Conservation (phyloP, 78 protist species). For the Acrasis kona region DNA sequence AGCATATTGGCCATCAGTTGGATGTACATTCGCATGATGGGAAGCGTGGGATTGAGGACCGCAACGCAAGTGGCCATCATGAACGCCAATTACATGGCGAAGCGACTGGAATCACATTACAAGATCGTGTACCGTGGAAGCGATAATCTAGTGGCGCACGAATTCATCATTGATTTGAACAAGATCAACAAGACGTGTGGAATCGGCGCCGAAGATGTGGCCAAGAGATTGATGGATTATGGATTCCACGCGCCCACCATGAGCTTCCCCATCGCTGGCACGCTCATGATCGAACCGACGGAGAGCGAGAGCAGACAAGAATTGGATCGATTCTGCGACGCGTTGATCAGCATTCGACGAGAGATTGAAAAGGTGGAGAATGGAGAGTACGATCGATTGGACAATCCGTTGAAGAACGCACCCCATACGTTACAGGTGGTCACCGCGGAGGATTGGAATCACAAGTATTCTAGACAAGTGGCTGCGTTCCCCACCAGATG, state of each 20-base stretch:
- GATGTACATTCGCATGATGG: conserved; percentile 84
- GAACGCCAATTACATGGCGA: conserved; percentile 95
- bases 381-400: conserved; percentile 27
- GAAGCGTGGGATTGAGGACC: conserved; percentile 57
- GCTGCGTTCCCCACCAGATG: conserved; percentile 64
- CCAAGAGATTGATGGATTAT: conserved; percentile 92
- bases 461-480: conserved; percentile 46
- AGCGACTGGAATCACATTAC: conserved; percentile 64
- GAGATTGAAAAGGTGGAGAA: conserved; percentile 80
- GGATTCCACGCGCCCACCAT: conserved; percentile 82
- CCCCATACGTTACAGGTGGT: conserved; percentile 75
- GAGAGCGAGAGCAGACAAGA: conserved; percentile 84
- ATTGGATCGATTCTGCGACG: conserved; percentile 87
- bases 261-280: conserved; percentile 84
- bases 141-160: conserved; percentile 73
- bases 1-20: conserved; percentile 87
- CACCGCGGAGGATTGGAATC: conserved; percentile 41
- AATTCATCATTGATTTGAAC: conserved; percentile 90
- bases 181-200: conserved; percentile 63
- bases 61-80: conserved; percentile 85
- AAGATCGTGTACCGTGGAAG: conserved; percentile 60
- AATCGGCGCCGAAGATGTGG: conserved; percentile 84
- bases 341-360: conserved; percentile 73
- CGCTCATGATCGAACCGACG: conserved; percentile 97
- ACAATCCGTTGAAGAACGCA: conserved; percentile 74